A percentile compares a stretch with the other conserved stretches of the same genome.
Conservation (phyloP, 192 early-diverging fungal species). For the Podila clonocystis region DNA sequence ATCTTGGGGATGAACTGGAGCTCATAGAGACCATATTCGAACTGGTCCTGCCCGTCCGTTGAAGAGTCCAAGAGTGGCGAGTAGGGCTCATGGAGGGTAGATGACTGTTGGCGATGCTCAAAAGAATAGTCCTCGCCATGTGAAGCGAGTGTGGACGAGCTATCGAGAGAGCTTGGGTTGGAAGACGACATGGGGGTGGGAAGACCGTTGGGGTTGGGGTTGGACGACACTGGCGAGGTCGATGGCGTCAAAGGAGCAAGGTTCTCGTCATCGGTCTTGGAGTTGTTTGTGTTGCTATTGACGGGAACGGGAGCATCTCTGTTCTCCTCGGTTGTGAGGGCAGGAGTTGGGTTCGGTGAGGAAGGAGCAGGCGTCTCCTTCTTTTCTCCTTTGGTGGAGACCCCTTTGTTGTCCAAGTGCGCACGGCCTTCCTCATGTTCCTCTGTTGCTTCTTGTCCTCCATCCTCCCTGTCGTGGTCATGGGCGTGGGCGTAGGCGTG, state of each 20-base stretch:
- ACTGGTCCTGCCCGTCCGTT: slow-evolving; percentile 44
- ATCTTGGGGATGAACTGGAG: slow-evolving; percentile 49
- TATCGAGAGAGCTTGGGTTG: neutral
- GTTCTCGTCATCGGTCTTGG: neutral
- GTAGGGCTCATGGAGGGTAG: slow-evolving; percentile 30
- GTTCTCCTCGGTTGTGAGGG: neutral
- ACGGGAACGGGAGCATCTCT: neutral
- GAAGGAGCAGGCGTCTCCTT: neutral
- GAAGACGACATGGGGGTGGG: neutral
- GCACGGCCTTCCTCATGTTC: slow-evolving; percentile 24
- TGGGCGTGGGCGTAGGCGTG: neutral
- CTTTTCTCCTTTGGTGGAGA: neutral
- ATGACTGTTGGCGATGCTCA: neutral
- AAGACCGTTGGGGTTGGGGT: neutral
- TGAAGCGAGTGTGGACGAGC: neutral
- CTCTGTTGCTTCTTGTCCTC: neutral
- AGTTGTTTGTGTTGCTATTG: neutral
- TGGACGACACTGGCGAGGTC: neutral
- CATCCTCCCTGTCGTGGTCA: neutral
- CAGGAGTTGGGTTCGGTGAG: neutral
- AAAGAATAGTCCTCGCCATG: neutral
- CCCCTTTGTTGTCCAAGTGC: slow-evolving; percentile 7
- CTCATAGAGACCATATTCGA: slow-evolving; percentile 47
- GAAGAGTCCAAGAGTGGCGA: slow-evolving; percentile 37
- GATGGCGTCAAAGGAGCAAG: neutral